phyloP scores from a whole-genome alignment of 2,329 filamentous ascomycete genomes.

The Cladosporium cucumerinum region DNA sequence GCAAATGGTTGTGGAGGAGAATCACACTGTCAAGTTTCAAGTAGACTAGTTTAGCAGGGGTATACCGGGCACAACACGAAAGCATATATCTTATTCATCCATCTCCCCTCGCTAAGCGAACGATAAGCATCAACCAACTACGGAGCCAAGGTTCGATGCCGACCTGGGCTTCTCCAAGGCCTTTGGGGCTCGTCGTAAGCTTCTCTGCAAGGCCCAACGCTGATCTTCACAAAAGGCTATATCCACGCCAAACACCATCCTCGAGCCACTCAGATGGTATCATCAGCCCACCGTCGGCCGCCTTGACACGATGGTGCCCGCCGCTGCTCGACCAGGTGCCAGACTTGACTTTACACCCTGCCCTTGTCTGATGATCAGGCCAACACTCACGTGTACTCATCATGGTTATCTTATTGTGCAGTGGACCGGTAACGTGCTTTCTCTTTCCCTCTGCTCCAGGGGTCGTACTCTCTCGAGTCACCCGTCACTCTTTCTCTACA shows the following conservation, averaged over 20 bases:
- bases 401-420: neutral
- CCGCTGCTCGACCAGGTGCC: neutral
- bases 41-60: neutral
- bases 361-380: neutral
- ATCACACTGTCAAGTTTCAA: neutral
- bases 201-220: constrained; percentile 7
- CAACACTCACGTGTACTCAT: neutral
- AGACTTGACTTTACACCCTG: neutral
- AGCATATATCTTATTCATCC: neutral
- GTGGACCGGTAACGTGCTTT: neutral
- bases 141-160: neutral
- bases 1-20: neutral
- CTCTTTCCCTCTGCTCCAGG: neutral
- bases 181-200: constrained; percentile 14
- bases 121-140: neutral
- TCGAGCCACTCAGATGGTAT: neutral
- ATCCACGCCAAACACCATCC: neutral
- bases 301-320: neutral
- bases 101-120: neutral
- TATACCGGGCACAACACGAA: neutral
- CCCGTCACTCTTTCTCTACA: neutral
- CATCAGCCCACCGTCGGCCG: neutral
- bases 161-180: neutral
- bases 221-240: constrained; percentile 6
- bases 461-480: neutral